A percentile compares a stretch with the other conserved stretches of the same genome.
phyloP scores from a whole-genome alignment of 768 basidiomycete species.

The Russula earlei region DNA sequence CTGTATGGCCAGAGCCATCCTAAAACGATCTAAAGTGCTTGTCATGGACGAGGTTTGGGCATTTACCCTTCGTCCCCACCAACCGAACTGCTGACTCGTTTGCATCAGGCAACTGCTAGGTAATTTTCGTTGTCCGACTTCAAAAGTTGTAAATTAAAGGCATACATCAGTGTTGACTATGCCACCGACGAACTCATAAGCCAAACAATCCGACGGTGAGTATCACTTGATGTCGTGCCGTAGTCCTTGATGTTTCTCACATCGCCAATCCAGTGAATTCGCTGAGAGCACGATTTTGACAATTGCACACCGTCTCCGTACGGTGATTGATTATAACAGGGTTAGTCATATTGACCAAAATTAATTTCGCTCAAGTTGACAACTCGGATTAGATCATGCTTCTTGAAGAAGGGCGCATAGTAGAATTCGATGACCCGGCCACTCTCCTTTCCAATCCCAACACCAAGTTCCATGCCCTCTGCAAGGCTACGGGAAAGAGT shows the following conservation, averaged over 20 bases:
- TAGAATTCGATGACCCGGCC: conserved; percentile 63
- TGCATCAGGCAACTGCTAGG: conserved; percentile 56
- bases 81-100: background rate
- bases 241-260: background rate
- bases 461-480: conserved; percentile 58
- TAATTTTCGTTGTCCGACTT: conserved; percentile 16
- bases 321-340: conserved; percentile 78
- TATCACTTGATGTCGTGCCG: conserved; percentile 2
- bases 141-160: background rate
- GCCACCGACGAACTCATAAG: conserved; percentile 84
- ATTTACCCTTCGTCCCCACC: background rate
- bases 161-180: conserved; percentile 52
- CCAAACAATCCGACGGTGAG: conserved; percentile 71
- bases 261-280: conserved; percentile 45
- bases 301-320: conserved; percentile 71
- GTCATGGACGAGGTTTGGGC: conserved; percentile 71
- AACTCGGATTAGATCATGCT: conserved; percentile 51
- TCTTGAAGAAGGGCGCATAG: conserved; percentile 68
- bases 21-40: conserved; percentile 66
- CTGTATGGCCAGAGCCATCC: conserved; percentile 81
- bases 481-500: conserved; percentile 63
- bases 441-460: conserved; percentile 43
- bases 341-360: conserved; percentile 32
- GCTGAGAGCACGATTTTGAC: conserved; percentile 74
- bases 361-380: conserved; percentile 1